Evolutionary conservation across 2,329 filamentous ascomycete species (phyloP).

Genomic region (Ustulina deusta): DNA sequence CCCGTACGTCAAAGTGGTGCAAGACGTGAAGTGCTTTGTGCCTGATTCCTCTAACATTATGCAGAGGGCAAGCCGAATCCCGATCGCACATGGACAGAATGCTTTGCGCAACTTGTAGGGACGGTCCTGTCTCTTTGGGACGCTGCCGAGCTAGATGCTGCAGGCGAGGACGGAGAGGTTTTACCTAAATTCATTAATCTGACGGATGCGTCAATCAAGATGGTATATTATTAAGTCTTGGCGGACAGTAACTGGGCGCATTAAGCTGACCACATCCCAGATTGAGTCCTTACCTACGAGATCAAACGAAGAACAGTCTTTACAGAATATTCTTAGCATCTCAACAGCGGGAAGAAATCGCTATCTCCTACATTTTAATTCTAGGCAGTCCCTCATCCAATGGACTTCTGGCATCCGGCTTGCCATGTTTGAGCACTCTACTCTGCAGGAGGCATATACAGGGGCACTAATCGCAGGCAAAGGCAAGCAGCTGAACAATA

Average conservation of each 20-base stretch:
- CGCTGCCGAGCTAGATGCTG: slow-evolving; percentile 88
- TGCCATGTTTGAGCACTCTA: slow-evolving; percentile 93
- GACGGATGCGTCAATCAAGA: slow-evolving; percentile 97
- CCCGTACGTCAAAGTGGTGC: slow-evolving; percentile 69
- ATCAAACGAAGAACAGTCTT: slow-evolving; percentile 77
- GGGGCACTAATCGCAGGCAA: slow-evolving; percentile 96
- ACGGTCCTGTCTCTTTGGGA: slow-evolving; percentile 97
- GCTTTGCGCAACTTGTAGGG: slow-evolving; percentile 95
- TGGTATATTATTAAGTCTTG: slow-evolving; percentile 69
- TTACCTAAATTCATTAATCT: slow-evolving; percentile 95
- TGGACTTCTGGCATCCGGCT: slow-evolving; percentile 96
- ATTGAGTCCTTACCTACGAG: slow-evolving; percentile 91
- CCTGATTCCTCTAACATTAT: slow-evolving; percentile 31
- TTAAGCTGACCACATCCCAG: slow-evolving; percentile 57
- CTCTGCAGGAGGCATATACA: slow-evolving; percentile 95
- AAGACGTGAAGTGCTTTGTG: neutral
- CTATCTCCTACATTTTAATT: slow-evolving; percentile 96
- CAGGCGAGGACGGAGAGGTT: slow-evolving; percentile 85
- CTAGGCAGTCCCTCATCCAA: slow-evolving; percentile 89
- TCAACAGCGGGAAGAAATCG: slow-evolving; percentile 96
- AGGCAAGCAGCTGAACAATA: slow-evolving; percentile 89
- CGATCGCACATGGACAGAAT: slow-evolving; percentile 94
- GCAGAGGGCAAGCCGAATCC: slow-evolving; percentile 86
- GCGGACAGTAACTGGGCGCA: neutral
- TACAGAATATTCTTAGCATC: slow-evolving; percentile 95